Conservation (phyloP, 768 basidiomycete genomes). For the Suillus variegatus region DNA sequence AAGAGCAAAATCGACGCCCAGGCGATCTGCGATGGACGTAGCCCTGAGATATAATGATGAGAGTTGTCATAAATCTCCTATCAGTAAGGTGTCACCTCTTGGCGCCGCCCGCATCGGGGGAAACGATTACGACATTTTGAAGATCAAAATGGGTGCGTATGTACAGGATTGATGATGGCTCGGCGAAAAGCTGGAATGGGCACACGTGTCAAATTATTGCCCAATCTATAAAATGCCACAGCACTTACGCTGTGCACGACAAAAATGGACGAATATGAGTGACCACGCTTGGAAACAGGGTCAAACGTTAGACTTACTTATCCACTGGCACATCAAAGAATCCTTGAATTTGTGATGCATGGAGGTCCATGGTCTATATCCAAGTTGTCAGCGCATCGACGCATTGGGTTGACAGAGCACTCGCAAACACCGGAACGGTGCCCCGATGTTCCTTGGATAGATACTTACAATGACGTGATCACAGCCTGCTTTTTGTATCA, state of each 20-base stretch:
- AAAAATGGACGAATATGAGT: constrained; percentile 17
- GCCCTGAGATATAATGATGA: constrained; percentile 57
- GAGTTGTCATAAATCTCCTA: neutral
- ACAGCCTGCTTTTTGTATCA: constrained; percentile 89
- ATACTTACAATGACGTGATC: constrained; percentile 93
- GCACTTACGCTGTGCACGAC: constrained; percentile 49
- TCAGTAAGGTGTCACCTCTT: constrained; percentile 66
- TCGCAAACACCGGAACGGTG: neutral
- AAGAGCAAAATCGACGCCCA: constrained; percentile 96
- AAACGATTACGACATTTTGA: constrained; percentile 89
- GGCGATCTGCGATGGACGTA: constrained; percentile 93
- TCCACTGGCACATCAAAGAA: constrained; percentile 99
- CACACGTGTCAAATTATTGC: constrained; percentile 23
- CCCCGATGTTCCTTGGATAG: constrained; percentile 1
- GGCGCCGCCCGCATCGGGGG: constrained; percentile 97
- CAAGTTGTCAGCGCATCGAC: constrained; percentile 10
- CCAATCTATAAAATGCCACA: constrained; percentile 6
- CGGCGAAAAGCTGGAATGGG: constrained; percentile 77
- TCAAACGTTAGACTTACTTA: constrained; percentile 67
- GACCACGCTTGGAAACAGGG: neutral
- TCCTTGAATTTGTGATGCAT: constrained; percentile 98
- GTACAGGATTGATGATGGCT: constrained; percentile 93
- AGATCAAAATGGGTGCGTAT: constrained; percentile 91
- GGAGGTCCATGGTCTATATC: constrained; percentile 92
- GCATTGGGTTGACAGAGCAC: neutral